Conservation (phyloP, 345 rosid genomes). For the Camelina hispida region DNA sequence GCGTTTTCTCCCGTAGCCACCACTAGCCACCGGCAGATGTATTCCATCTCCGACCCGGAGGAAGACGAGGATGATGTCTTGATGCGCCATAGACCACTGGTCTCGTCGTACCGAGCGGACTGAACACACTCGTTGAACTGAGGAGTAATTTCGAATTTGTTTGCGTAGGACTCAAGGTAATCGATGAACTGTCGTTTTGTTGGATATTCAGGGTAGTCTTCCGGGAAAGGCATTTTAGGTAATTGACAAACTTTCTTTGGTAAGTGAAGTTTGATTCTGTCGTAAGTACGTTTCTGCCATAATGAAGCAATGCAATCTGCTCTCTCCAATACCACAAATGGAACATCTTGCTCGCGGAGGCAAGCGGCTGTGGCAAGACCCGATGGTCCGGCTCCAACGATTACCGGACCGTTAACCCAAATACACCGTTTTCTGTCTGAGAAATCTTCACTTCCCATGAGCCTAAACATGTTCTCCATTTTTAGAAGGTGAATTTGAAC, state of each 20-base stretch:
- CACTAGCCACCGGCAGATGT: conserved; percentile 88
- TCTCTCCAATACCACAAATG: conserved; percentile 71
- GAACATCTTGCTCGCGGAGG: conserved; percentile 71
- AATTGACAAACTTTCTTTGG: conserved; percentile 82
- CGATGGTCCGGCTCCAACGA: conserved; percentile 87
- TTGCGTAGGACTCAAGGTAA: conserved; percentile 77
- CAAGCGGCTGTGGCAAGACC: conserved; percentile 87
- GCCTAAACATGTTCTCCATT: conserved; percentile 60
- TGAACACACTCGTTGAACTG: conserved; percentile 83
- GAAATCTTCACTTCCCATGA: conserved; percentile 53
- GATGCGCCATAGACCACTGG: conserved; percentile 81
- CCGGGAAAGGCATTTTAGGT: conserved; percentile 80
- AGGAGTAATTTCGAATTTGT: conserved; percentile 65
- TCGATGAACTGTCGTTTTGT: conserved; percentile 71
- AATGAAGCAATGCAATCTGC: conserved; percentile 85
- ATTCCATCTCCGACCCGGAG: conserved; percentile 62
- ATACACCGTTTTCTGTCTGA: conserved; percentile 50
- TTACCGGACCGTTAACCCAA: conserved; percentile 75
- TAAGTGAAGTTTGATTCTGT: conserved; percentile 81
- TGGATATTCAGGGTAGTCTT: conserved; percentile 75
- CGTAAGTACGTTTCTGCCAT: conserved; percentile 80
- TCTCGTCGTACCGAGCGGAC: conserved; percentile 77
- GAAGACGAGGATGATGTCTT: conserved; percentile 52
- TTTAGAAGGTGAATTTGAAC: conserved; percentile 11
- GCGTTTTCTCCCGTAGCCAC: conserved; percentile 99